These are phyloP conservation scores for Fraxinus nigra DNA, from an alignment of 305 asterid species.

Conservation along the genomic window DNA sequence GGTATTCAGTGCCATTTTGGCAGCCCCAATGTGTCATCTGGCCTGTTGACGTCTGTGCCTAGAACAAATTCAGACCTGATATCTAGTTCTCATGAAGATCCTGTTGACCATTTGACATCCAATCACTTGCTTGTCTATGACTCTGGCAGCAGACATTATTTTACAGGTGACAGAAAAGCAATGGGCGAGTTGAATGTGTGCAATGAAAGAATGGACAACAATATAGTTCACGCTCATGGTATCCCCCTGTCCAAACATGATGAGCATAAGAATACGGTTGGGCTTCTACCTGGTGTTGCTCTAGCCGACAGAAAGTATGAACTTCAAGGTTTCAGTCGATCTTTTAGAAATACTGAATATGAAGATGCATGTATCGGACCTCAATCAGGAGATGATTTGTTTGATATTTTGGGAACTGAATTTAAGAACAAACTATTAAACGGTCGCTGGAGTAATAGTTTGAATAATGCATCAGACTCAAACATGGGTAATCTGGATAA, in stretches of 20 bases:
- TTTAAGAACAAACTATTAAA: slow-evolving; percentile 37
- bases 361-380: slow-evolving; percentile 35
- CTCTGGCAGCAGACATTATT: slow-evolving; percentile 10
- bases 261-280: slow-evolving; percentile 4
- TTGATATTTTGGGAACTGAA: slow-evolving; percentile 59
- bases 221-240: slow-evolving; percentile 29
- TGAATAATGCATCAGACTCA: slow-evolving; percentile 24
- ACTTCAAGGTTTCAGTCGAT: slow-evolving; percentile 14
- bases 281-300: background rate
- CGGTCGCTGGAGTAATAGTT: slow-evolving; percentile 32
- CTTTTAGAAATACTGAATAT: slow-evolving; percentile 19
- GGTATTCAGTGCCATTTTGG: background rate
- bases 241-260: slow-evolving; percentile 13
- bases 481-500: slow-evolving; percentile 24
- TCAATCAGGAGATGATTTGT: slow-evolving; percentile 56
- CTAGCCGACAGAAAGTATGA: slow-evolving; percentile 22
- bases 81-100: background rate
- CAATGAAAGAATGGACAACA: slow-evolving; percentile 22
- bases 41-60: background rate
- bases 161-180: slow-evolving; percentile 19
- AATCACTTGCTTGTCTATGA: slow-evolving; percentile 10
- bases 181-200: slow-evolving; percentile 20
- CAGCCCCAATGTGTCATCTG: background rate
- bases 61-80: background rate
- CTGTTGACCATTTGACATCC: background rate